These are phyloP conservation scores for Talaromyces funiculosus DNA, from an alignment of 2,329 filamentous ascomycete genomes.

Conservation along the genomic window DNA sequence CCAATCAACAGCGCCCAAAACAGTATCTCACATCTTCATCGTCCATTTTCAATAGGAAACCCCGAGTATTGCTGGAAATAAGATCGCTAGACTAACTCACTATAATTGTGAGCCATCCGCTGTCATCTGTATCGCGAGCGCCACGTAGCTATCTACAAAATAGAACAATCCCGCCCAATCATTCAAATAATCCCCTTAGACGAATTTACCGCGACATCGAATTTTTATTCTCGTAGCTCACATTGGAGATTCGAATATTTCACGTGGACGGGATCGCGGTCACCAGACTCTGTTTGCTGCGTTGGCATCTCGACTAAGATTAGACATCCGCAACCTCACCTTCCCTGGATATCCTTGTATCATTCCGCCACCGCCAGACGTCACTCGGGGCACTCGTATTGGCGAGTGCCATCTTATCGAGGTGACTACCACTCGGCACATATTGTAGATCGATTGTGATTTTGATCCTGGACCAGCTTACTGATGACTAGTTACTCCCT, in stretches of 20 bases:
- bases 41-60: neutral
- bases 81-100: neutral
- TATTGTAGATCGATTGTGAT: neutral
- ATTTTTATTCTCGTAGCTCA: neutral
- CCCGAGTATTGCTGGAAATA: too few species aligned
- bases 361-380: neutral
- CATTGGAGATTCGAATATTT: constrained; percentile 2
- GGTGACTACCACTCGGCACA: neutral
- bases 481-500: neutral
- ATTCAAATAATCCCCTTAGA: neutral
- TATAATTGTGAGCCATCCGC: constrained; percentile 10
- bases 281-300: constrained; percentile 10
- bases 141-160: neutral
- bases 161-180: neutral
- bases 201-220: neutral
- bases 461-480: neutral
- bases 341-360: neutral
- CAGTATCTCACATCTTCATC: neutral
- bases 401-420: neutral
- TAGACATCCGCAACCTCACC: neutral
- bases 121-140: neutral
- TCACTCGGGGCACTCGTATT: neutral
- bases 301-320: constrained; percentile 13
- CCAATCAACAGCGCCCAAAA: constrained; percentile 4
- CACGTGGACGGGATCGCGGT: constrained; percentile 1